Conservation (phyloP, 1,284 basidiomycete genomes). For the Trametes versicolor region DNA sequence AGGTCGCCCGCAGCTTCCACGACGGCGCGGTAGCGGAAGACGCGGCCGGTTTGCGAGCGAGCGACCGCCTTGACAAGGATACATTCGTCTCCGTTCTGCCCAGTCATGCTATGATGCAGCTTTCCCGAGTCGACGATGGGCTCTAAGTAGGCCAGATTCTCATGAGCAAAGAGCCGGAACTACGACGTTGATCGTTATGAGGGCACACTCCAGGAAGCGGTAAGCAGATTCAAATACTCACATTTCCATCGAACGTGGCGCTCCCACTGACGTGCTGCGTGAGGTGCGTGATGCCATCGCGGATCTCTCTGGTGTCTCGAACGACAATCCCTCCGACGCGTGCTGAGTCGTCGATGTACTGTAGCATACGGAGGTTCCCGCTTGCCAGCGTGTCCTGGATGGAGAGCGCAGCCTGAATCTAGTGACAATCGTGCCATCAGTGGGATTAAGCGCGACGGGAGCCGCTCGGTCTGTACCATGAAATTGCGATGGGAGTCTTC, state of each 20-base stretch:
- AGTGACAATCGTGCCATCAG: neutral
- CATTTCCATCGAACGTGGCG: neutral
- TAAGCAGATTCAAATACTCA: neutral
- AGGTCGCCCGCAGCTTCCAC: neutral
- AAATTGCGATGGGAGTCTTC: neutral
- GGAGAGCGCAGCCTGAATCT: neutral
- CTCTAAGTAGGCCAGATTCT: neutral
- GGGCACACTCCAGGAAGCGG: neutral
- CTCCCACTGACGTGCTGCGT: neutral
- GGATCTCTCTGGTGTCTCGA: neutral
- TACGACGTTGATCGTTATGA: neutral
- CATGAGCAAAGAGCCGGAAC: neutral
- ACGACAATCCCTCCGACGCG: neutral
- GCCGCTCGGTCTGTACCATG: neutral
- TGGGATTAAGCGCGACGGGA: neutral
- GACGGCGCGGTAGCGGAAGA: neutral
- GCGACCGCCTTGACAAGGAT: neutral
- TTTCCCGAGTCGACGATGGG: neutral
- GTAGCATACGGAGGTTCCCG: neutral
- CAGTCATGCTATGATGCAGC: no score
- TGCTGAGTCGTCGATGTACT: neutral
- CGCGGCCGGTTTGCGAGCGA: neutral
- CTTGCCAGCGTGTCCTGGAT: neutral
- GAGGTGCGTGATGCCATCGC: neutral
- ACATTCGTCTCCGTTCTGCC: neutral